Conservation (phyloP, 2,329 filamentous ascomycete genomes). For the Calonectria multiphialidica region DNA sequence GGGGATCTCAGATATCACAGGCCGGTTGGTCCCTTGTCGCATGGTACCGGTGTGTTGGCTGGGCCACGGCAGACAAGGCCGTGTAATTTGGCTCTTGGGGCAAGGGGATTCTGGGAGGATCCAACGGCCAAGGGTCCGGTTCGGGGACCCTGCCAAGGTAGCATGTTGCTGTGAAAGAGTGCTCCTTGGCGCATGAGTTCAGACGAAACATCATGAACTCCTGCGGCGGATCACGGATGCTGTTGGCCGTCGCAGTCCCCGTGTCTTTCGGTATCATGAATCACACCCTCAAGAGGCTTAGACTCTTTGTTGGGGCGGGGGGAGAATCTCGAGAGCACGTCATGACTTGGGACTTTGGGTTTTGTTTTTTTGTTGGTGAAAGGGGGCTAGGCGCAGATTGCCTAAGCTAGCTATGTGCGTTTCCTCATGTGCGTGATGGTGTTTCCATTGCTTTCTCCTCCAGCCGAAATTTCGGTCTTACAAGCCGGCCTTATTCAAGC, state of each 20-base stretch:
- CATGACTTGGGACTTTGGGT: background rate
- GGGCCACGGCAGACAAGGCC: background rate
- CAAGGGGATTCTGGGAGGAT: background rate
- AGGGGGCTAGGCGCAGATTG: no score
- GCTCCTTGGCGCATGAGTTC: conserved; percentile 8
- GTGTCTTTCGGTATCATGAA: background rate
- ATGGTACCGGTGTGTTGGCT: conserved; percentile 14
- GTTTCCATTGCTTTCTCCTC: background rate
- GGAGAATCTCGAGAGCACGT: background rate
- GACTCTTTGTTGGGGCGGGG: background rate
- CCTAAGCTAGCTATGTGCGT: background rate
- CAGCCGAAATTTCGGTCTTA: background rate
- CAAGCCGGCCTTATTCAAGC: background rate
- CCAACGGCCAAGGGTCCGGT: background rate
- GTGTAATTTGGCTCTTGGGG: background rate
- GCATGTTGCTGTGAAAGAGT: background rate
- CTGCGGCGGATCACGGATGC: background rate
- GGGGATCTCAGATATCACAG: background rate
- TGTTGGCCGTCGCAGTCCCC: background rate
- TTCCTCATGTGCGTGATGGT: background rate
- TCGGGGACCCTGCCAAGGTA: background rate
- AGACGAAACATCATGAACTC: conserved; percentile 8
- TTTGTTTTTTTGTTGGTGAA: no score
- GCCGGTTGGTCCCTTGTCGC: background rate
- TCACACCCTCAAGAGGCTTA: background rate